Conservation (phyloP, 805 yeast species). For the Candida stauntonica region DNA sequence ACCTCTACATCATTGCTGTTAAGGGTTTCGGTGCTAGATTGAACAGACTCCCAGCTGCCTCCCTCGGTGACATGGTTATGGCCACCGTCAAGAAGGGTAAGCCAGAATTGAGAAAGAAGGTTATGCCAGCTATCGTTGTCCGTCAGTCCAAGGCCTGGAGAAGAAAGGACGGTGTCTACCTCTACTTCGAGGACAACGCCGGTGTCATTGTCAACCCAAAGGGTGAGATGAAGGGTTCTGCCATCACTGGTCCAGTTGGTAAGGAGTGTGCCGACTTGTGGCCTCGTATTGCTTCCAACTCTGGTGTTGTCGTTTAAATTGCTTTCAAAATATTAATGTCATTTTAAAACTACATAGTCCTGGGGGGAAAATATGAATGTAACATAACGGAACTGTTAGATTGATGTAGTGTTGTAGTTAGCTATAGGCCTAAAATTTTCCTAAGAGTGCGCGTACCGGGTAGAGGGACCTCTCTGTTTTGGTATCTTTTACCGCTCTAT, state of each 20-base stretch:
- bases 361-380: constrained; percentile 22
- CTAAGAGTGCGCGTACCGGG: constrained; percentile 6
- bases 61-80: constrained; percentile 99
- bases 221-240: constrained; percentile 99
- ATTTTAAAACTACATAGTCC: constrained; percentile 22
- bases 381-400: constrained; percentile 16
- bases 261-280: constrained; percentile 99
- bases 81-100: constrained; percentile 99
- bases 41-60: constrained; percentile 99
- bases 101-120: constrained; percentile 99
- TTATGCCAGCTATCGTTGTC: constrained; percentile 99
- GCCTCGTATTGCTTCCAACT: constrained; percentile 99
- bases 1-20: constrained; percentile 97
- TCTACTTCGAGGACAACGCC: constrained; percentile 99
- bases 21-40: constrained; percentile 99
- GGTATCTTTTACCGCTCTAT: too few species aligned
- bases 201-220: constrained; percentile 99
- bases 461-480: not conserved
- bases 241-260: constrained; percentile 99
- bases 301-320: constrained; percentile 97
- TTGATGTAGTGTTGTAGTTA: constrained; percentile 3
- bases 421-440: constrained; percentile 9
- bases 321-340: constrained; percentile 26
- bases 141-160: constrained; percentile 99
- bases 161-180: constrained; percentile 99